These are phyloP conservation scores for Platismatia glauca DNA, from an alignment of 495 filamentous ascomycete species.

Conservation along the genomic window DNA sequence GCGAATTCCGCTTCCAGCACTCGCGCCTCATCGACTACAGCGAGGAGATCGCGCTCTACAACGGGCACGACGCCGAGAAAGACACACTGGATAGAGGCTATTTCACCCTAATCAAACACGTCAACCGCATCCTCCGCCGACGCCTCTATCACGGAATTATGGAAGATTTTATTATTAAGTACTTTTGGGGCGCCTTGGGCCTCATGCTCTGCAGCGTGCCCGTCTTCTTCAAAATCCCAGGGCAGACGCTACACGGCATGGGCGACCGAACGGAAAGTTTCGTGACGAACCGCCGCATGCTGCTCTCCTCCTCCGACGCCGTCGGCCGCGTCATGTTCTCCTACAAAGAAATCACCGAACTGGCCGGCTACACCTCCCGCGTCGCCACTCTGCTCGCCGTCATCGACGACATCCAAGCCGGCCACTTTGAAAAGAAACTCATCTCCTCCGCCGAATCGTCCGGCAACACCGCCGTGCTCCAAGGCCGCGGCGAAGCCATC, in stretches of 20 bases:
- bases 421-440: constrained; percentile 90
- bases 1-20: constrained; percentile 93
- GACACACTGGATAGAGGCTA: constrained; percentile 96
- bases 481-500: constrained; percentile 64
- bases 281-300: constrained; percentile 85
- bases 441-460: constrained; percentile 77
- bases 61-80: constrained; percentile 92
- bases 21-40: constrained; percentile 88
- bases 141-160: constrained; percentile 94
- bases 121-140: constrained; percentile 84
- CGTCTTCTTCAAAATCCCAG: constrained; percentile 89
- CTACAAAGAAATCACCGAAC: constrained; percentile 93
- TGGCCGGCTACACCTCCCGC: constrained; percentile 88
- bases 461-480: constrained; percentile 68
- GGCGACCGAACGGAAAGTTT: constrained; percentile 92
- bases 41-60: constrained; percentile 89
- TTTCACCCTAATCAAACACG: constrained; percentile 97
- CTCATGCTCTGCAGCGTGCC: constrained; percentile 91
- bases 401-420: constrained; percentile 84
- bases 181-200: constrained; percentile 95
- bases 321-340: constrained; percentile 97
- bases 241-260: constrained; percentile 60
- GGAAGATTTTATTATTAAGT: constrained; percentile 99
- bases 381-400: constrained; percentile 83
- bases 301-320: constrained; percentile 86